Evolutionary conservation across 495 filamentous ascomycete species (phyloP).

Genomic region (Amorphotheca resinae): DNA sequence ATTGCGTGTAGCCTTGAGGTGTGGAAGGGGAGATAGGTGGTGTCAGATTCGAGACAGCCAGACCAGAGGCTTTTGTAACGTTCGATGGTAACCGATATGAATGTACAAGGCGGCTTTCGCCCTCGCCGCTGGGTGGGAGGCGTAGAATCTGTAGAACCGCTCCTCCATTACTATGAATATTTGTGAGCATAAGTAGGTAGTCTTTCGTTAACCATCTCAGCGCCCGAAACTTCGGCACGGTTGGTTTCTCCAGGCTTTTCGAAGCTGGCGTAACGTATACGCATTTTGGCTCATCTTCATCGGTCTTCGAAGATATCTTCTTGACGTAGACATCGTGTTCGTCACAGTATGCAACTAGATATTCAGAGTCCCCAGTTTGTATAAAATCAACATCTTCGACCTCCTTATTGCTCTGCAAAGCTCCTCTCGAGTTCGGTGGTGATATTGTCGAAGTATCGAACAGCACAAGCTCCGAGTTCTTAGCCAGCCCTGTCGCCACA

Average conservation of each 20-base stretch:
- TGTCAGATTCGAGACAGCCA: slow-evolving; percentile 59
- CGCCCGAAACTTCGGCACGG: slow-evolving; percentile 44
- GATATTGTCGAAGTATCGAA: slow-evolving; percentile 52
- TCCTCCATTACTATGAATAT: slow-evolving; percentile 34
- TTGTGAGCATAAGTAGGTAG: slow-evolving; percentile 52
- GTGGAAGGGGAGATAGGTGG: slow-evolving; percentile 32
- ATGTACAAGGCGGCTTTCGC: slow-evolving; percentile 30
- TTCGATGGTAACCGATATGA: slow-evolving; percentile 29
- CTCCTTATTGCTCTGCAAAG: slow-evolving; percentile 57
- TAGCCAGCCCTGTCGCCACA: slow-evolving; percentile 60
- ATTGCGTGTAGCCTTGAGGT: slow-evolving; percentile 49
- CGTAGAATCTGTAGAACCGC: slow-evolving; percentile 40
- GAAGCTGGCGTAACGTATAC: slow-evolving; percentile 51
- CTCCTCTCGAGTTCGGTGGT: slow-evolving; percentile 49
- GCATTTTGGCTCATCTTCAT: slow-evolving; percentile 39
- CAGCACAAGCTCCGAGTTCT: slow-evolving; percentile 61
- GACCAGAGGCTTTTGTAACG: slow-evolving; percentile 41
- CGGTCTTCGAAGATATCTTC: slow-evolving; percentile 34
- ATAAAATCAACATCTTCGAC: slow-evolving; percentile 72
- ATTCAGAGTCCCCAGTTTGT: slow-evolving; percentile 43
- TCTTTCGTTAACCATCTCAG: slow-evolving; percentile 70
- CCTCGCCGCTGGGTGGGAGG: slow-evolving; percentile 25
- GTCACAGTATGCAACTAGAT: slow-evolving; percentile 69
- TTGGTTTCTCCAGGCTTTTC: slow-evolving; percentile 30
- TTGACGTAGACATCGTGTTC: slow-evolving; percentile 56